A percentile compares a stretch with the other conserved stretches of the same genome.
Conservation (phyloP, 257 asterid species). For the Primulina eburnea region DNA sequence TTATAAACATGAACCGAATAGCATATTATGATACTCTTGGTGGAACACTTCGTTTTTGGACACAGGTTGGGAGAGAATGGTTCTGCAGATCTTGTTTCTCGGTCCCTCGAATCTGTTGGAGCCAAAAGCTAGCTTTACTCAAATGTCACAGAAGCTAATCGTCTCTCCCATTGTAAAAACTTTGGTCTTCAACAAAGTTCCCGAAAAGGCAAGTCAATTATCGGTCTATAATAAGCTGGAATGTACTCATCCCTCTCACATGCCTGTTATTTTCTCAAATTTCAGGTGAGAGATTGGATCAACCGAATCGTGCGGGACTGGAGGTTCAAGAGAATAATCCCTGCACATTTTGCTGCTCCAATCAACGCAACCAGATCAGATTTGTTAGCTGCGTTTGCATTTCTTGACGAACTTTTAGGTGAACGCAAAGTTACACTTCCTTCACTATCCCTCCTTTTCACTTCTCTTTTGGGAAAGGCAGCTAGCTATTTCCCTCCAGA, state of each 20-base stretch:
- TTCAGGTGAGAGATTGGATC: slow-evolving; percentile 93
- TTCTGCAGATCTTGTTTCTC: slow-evolving; percentile 91
- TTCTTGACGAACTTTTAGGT: slow-evolving; percentile 84
- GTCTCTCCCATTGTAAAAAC: slow-evolving; percentile 96
- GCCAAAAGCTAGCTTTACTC: slow-evolving; percentile 89
- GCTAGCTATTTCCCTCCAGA: slow-evolving; percentile 94
- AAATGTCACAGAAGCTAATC: slow-evolving; percentile 87
- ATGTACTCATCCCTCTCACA: not conserved
- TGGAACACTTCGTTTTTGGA: slow-evolving; percentile 5
- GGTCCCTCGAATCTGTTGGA: slow-evolving; percentile 96
- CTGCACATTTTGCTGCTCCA: slow-evolving; percentile 96
- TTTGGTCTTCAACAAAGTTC: slow-evolving; percentile 91
- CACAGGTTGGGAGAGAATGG: slow-evolving; percentile 99
- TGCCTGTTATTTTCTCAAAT: slow-evolving; percentile 14
- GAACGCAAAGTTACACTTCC: slow-evolving; percentile 69
- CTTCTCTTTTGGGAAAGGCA: slow-evolving; percentile 80
- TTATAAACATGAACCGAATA: not conserved
- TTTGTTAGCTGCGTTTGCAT: slow-evolving; percentile 77
- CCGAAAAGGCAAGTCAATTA: slow-evolving; percentile 68
- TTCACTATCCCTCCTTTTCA: slow-evolving; percentile 65
- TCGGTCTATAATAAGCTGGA: not conserved
- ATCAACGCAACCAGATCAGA: slow-evolving; percentile 78
- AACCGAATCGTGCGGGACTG: slow-evolving; percentile 75
- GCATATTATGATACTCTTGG: slow-evolving; percentile 5
- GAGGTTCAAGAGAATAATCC: slow-evolving; percentile 89